These are phyloP conservation scores for Arctium minus DNA, from an alignment of 129 eudicot genomes.

Conservation along the genomic window DNA sequence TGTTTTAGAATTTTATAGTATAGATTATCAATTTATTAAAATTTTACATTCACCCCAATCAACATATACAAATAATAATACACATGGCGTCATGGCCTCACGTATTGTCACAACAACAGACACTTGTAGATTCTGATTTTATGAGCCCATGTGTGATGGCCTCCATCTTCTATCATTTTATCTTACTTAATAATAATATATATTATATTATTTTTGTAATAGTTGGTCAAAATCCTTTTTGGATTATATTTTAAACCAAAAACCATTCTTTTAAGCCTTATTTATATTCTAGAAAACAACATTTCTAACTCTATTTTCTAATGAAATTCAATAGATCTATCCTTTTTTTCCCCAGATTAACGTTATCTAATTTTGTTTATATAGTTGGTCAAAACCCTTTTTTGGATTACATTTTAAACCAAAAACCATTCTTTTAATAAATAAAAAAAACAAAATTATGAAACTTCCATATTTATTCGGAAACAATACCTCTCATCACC, in stretches of 20 bases:
- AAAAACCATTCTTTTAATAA: neutral
- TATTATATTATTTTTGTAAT: no score
- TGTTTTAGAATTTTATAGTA: no score
- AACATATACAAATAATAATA: no score
- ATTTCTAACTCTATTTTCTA: neutral
- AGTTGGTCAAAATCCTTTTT: no score
- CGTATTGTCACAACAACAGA: neutral
- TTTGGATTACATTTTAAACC: neutral
- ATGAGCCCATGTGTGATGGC: neutral
- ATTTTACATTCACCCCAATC: neutral
- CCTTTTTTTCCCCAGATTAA: neutral
- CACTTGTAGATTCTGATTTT: neutral
- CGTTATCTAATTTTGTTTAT: neutral
- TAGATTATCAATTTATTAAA: no score
- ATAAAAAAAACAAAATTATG: neutral
- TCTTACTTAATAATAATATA: neutral
- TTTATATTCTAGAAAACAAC: neutral
- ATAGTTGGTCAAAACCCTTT: neutral
- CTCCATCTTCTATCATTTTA: neutral
- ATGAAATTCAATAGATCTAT: no score
- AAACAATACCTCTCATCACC: constrained; percentile 23
- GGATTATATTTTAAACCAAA: neutral
- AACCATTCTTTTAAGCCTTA: neutral
- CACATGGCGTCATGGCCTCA: neutral
- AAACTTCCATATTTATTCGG: constrained; percentile 9